Conservation (phyloP, 2,329 filamentous ascomycete genomes). For the Byssochlamys sp. region DNA sequence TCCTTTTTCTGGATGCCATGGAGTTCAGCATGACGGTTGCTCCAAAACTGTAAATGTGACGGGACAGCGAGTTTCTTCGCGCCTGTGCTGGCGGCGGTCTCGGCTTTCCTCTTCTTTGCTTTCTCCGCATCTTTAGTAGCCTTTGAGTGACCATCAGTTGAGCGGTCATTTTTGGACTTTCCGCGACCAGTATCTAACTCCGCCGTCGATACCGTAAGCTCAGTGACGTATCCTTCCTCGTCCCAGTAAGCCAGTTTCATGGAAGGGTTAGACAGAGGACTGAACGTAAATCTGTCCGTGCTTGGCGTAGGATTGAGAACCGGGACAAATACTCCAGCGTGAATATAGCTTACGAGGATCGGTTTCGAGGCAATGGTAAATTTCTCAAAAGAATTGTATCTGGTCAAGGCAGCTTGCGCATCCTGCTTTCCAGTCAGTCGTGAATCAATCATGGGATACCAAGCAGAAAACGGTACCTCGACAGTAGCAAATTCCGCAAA, state of each 20-base stretch:
- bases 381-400: constrained; percentile 60
- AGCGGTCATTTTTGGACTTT: constrained; percentile 14
- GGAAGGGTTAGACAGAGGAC: constrained; percentile 57
- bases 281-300: constrained; percentile 57
- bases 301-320: constrained; percentile 52
- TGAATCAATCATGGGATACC: neutral
- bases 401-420: constrained; percentile 62
- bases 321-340: constrained; percentile 75
- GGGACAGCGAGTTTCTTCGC: constrained; percentile 45
- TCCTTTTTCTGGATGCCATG: constrained; percentile 42
- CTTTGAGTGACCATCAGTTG: constrained; percentile 21
- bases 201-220: constrained; percentile 49
- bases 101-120: constrained; percentile 39
- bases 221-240: constrained; percentile 59
- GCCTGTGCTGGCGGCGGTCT: constrained; percentile 24
- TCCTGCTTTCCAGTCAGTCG: constrained; percentile 37
- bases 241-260: constrained; percentile 69
- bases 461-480: constrained; percentile 33
- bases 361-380: constrained; percentile 69
- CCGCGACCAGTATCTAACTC: constrained; percentile 28
- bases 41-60: constrained; percentile 62
- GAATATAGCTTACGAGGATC: constrained; percentile 64
- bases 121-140: constrained; percentile 34
- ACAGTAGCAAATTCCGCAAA: constrained; percentile 74
- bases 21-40: constrained; percentile 59